Conservation (phyloP, 768 basidiomycete genomes). For the Macrolepiota fuliginosa region DNA sequence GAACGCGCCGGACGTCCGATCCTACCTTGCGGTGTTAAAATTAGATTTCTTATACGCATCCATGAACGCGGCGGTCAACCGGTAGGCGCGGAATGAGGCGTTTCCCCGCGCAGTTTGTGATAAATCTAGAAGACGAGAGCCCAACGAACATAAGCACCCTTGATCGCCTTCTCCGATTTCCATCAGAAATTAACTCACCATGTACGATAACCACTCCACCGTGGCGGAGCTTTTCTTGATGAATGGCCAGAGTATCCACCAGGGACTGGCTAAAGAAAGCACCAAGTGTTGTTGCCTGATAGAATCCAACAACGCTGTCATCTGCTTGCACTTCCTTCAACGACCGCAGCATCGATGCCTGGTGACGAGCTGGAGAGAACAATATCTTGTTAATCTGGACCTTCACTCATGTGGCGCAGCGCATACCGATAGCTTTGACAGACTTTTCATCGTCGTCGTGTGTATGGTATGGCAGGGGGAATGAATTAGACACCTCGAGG, state of each 20-base stretch:
- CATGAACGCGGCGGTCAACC: conserved; percentile 75
- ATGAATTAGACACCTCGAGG: conserved; percentile 89
- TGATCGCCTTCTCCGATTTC: conserved; percentile 2
- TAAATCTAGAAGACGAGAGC: conserved; percentile 48
- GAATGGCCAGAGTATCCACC: conserved; percentile 80
- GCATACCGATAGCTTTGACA: conserved; percentile 70
- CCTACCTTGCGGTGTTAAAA: conserved; percentile 81
- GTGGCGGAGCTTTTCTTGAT: conserved; percentile 82
- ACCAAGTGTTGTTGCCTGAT: conserved; percentile 84
- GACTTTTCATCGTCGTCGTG: conserved; percentile 82
- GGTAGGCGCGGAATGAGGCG: conserved; percentile 86
- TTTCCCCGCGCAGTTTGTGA: conserved; percentile 80
- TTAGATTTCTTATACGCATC: conserved; percentile 79
- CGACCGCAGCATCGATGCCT: conserved; percentile 79
- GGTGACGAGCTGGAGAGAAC: conserved; percentile 63
- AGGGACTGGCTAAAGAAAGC: conserved; percentile 82
- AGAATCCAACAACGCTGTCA: conserved; percentile 91
- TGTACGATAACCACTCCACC: conserved; percentile 85
- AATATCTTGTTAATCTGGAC: conserved; percentile 13
- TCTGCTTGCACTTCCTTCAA: conserved; percentile 90
- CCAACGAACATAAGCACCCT: conserved; percentile 13
- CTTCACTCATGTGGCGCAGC: neutral
- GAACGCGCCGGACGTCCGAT: neutral
- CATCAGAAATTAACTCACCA: conserved; percentile 42
- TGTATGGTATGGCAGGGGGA: conserved; percentile 72